phyloP scores from a whole-genome alignment of 2,329 filamentous ascomycete genomes.

The Paraphoma chrysanthemicola region DNA sequence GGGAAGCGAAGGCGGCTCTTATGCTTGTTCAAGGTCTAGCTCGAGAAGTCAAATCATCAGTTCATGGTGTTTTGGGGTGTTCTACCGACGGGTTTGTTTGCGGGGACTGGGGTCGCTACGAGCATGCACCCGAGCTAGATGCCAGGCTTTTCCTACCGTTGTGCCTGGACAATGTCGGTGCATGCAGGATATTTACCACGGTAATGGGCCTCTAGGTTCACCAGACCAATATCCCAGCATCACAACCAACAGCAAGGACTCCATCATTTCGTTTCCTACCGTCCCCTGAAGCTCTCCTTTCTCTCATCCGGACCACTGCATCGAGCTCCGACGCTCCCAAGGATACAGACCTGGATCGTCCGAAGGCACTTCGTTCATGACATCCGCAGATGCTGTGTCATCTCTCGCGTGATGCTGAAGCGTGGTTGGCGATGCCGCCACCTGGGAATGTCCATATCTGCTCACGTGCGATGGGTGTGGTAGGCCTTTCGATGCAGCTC shows the following conservation, averaged over 20 bases:
- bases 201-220: no score
- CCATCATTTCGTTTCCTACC: neutral
- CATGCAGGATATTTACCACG: no score
- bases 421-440: neutral
- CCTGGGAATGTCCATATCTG: neutral
- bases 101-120: no score
- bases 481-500: no score
- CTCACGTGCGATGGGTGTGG: neutral
- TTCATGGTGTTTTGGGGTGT: neutral
- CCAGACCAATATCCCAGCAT: no score
- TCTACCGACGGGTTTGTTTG: neutral
- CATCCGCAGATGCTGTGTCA: neutral
- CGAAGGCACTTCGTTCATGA: neutral
- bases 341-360: neutral
- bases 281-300: neutral
- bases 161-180: no score
- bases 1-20: neutral
- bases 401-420: neutral
- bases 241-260: no score
- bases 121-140: no score
- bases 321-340: neutral
- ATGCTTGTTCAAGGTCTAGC: neutral
- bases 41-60: neutral
- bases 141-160: no score
- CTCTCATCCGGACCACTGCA: neutral